Base-by-base conservation (phyloP, 2,329 filamentous ascomycete genomes). In the Penicillium sclerotiorum region DNA sequence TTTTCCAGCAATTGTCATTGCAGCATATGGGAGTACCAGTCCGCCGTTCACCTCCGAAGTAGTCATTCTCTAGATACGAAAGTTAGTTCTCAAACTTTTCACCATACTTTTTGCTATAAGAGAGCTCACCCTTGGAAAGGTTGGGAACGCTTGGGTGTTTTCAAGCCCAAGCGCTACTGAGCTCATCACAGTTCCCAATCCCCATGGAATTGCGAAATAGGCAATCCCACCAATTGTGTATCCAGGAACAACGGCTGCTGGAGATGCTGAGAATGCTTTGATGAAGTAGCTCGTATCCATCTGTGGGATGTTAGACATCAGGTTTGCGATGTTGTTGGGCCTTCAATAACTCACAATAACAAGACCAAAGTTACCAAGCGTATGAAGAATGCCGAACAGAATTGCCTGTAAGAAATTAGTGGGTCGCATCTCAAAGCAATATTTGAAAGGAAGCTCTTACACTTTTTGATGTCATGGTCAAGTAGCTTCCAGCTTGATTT, bases 151-250 rank as follows among this genome's bases (percentile, higher is more conserved):
- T 67, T 0, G 77, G 70, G 0, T 69, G 73, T 72, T 71, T 42
- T 82, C 79, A 0, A 82, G 60, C 0, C 71, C 78, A 0, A 81
- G 60, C 1, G 77, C 79, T 0, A 76, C 68, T 6, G 76, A 73
- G 42, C 77, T 76, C 65, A 79, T 77, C 1, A 80, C 59, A 0
- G 80, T 81, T 1, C 79, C 79, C 0, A 82, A 65, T 1, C 73
- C 74, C 77, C 77, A 81, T 0, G 80, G 79, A 9, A 82, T 79
- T 0, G 76, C 73, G 43, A 82, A 82, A 50, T 80, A 82, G 0
- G 77, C 73, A 12, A 81, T 74, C 0, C 78, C 79, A 0, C 79
- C 80, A 11, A 81, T 64, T 3, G 74, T 71, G 49, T 82, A 82
- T 0, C 79, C 79, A 0, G 77, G 78, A 0, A 81, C 77, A 0